phyloP scores from a whole-genome alignment of 305 asterid genomes.

The Fraxinus nigra region DNA sequence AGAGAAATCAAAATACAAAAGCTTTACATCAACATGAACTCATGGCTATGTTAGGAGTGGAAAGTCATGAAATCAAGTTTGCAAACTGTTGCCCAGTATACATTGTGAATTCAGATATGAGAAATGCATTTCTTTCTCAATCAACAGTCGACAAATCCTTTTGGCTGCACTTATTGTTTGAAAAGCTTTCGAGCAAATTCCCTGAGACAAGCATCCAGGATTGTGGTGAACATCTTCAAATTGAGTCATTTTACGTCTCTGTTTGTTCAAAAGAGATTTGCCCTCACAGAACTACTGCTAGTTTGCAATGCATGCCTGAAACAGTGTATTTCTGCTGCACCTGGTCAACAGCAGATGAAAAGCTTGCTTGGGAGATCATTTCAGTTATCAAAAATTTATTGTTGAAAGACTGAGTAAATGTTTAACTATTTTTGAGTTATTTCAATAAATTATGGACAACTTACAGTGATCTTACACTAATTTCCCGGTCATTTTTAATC shows the following conservation, averaged over 20 bases:
- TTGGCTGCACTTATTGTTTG: conserved; percentile 31
- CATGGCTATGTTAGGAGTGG: conserved; percentile 26
- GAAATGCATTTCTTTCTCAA: conserved; percentile 14
- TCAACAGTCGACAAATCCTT: conserved; percentile 17
- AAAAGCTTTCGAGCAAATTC: conserved; percentile 30
- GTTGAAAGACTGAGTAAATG: background rate
- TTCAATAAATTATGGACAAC: background rate
- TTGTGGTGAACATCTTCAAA: conserved; percentile 33
- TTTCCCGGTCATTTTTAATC: background rate
- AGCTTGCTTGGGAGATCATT: conserved; percentile 50
- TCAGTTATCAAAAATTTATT: conserved; percentile 35
- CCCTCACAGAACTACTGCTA: conserved; percentile 35
- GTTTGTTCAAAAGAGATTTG: conserved; percentile 44
- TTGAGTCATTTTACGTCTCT: conserved; percentile 38
- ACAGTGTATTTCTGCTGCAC: conserved; percentile 41
- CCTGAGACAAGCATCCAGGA: conserved; percentile 31
- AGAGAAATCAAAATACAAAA: conserved; percentile 36
- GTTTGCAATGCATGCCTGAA: conserved; percentile 10
- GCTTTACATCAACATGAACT: conserved; percentile 50
- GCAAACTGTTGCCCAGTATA: conserved; percentile 43
- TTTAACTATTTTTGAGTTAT: background rate
- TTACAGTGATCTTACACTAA: background rate
- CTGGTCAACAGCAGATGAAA: conserved; percentile 52
- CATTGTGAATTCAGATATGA: conserved; percentile 13
- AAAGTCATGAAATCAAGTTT: conserved; percentile 41